These are phyloP conservation scores for Fistulina hepatica DNA, from an alignment of 1,284 basidiomycete species.

Conservation along the genomic window DNA sequence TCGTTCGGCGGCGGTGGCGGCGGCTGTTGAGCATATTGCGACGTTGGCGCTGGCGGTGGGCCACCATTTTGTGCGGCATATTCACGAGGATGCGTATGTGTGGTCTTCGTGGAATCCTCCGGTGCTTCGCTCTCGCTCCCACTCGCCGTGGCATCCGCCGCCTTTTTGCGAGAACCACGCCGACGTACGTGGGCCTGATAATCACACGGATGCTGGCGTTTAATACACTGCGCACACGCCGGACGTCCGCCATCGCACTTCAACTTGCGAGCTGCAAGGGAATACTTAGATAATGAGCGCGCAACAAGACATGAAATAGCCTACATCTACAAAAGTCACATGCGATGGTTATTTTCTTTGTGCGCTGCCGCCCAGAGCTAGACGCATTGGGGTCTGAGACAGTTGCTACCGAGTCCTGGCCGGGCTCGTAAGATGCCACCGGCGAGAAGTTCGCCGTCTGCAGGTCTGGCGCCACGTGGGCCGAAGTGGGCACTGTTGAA, in stretches of 20 bases:
- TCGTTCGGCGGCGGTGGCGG: neutral
- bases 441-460: neutral
- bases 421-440: no score
- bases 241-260: constrained; percentile 76
- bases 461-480: neutral
- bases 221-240: constrained; percentile 66
- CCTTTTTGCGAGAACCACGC: constrained; percentile 42
- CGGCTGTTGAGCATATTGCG: no score
- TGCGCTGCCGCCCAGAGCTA: no score
- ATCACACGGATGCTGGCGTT: constrained; percentile 64
- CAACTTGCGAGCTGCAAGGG: constrained; percentile 55
- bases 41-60: no score
- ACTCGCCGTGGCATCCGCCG: constrained; percentile 58
- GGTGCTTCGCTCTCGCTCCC: constrained; percentile 53
- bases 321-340: constrained; percentile 82
- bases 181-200: constrained; percentile 69
- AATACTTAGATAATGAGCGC: constrained; percentile 8
- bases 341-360: constrained; percentile 74
- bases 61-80: no score
- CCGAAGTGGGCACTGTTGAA: neutral
- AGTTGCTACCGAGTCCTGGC: no score
- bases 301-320: constrained; percentile 17
- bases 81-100: no score
- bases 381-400: no score
- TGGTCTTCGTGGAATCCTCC: no score